Evolutionary conservation across 2,329 filamentous ascomycete genomes (phyloP).

Genomic region (Phyllosticta citriasiana): DNA sequence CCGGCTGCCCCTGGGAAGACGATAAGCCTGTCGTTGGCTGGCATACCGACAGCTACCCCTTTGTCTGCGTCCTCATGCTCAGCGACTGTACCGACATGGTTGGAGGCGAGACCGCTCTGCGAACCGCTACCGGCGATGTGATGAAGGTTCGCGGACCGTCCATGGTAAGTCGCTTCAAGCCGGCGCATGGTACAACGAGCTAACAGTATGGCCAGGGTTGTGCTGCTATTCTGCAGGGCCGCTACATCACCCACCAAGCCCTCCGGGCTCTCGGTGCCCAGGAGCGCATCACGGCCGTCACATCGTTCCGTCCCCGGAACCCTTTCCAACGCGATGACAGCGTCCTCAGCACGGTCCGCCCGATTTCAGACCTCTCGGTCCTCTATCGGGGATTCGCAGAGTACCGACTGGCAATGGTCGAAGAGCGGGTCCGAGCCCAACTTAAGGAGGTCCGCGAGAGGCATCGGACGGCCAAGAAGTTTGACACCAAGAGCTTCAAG

Average conservation of each 20-base stretch:
- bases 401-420: conserved; percentile 54
- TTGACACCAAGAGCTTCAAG: conserved; percentile 25
- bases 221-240: conserved; percentile 55
- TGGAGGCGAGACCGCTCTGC: conserved; percentile 55
- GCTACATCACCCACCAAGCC: conserved; percentile 57
- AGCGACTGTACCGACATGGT: conserved; percentile 54
- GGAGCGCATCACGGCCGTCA: conserved; percentile 58
- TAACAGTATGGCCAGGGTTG: conserved; percentile 38
- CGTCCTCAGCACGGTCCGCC: conserved; percentile 49
- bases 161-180: conserved; percentile 37
- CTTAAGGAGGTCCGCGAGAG: conserved; percentile 34
- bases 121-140: conserved; percentile 43
- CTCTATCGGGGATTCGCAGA: conserved; percentile 53
- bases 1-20: conserved; percentile 35
- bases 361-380: conserved; percentile 46
- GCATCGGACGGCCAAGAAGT: conserved; percentile 20
- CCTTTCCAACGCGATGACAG: conserved; percentile 49
- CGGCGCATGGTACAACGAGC: background rate
- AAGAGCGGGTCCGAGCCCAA: conserved; percentile 44
- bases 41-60: conserved; percentile 57
- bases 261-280: conserved; percentile 47
- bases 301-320: conserved; percentile 52
- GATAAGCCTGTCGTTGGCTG: conserved; percentile 49
- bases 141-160: conserved; percentile 50
- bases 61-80: conserved; percentile 61